Base-by-base conservation (phyloP, 768 basidiomycete genomes). In the Mycena amicta region DNA sequence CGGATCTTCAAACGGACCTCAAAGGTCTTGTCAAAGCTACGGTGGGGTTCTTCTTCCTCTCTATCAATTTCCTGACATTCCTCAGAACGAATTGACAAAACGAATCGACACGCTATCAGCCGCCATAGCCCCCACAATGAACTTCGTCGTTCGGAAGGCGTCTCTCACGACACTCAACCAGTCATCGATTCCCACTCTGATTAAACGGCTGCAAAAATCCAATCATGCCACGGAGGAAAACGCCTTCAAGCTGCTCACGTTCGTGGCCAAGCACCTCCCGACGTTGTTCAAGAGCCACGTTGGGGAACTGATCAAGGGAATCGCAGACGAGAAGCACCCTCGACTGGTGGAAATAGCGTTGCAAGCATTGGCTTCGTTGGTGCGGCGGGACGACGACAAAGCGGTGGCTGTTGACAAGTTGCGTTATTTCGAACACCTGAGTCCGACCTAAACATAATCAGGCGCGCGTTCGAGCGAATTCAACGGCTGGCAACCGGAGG, bases 1-100 rank as follows among this genome's bases (percentile, higher is more conserved):
- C 92, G 77, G 94, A 97, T 70, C 78, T 89, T 0, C 89, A 93
- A 66, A 87, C 90, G 0, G 92, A 95, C 67, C 72, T 98, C 25
- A 93, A 90, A 71, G 79, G 80, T 4, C 77, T 95, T 8, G 77
- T 89, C 57, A 98, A 95, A 72, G 79, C 92, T 5, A 83, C 83
- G 43, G 93, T 93, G 52, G 61, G 84, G 63, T 5, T 30, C 26
- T 67, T 18, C 20, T 33, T 3, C n/a, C n/a, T 22, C 37, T 16
- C 52, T 12, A 23, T 43, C 11, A 12, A 28, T 15, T 39, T 13
- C 16, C 45, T 40, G 5, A 58, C 47, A 28, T 57, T 53, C 56
- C 22, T 28, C 69, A 94, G 88, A 83, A 77, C 67, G 97, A 99
- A 67, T 89, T 95, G 68, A 68, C 85, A 18, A 84, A 86, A 25